Evolutionary conservation across 768 basidiomycete genomes (phyloP), one percentile per base, ranked within the genome.

Genomic region (Strobilomyces echinocephalus): DNA sequence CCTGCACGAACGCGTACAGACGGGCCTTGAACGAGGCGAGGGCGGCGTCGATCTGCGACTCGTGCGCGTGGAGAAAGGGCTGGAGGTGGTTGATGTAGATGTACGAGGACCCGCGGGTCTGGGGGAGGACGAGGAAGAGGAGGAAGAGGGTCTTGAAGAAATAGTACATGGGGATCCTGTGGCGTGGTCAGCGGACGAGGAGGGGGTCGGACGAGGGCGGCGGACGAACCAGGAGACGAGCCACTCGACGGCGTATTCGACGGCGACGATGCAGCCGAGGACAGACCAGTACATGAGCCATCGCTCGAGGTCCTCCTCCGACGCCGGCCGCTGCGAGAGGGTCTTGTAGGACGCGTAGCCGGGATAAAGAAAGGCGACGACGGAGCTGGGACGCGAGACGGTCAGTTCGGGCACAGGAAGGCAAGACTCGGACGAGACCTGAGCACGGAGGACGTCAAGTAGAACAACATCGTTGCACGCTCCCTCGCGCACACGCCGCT

Each of bases 231-330:
- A 94, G 56, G 84, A 89, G 30, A 95, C 73, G 15, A 86, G 70
- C 91, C 93, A 95, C 63, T 94, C 92, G 9, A 85, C 86, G 26
- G 89, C 75, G 63, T 87, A 88, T 69, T 97, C 94, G 6, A 90
- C 72, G 5, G 82, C 85, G 15, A 93, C 79, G 62, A 93, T 82
- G 64, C 86, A 88, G 2, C 89, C 88, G 3, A 91, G 78, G 0
- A 90, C 88, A n/a, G 84, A 85, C 94, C 95, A 97, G 63, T 97
- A 97, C 90, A 93, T 95, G 50, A 97, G 78, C 93, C 95, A 97
- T 71, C 92, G 77, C 67, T 97, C 95, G 9, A 95, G 76, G 42
- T 92, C 91, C 47, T 78, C 80, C 62, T 91, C 89, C 1, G 85
- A 86, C 2, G 89, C 88, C 18, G 90, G 90, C n/a, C 91, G 79